Conservation (phyloP, 805 yeast genomes). For the Ogataea nonfermentans region DNA sequence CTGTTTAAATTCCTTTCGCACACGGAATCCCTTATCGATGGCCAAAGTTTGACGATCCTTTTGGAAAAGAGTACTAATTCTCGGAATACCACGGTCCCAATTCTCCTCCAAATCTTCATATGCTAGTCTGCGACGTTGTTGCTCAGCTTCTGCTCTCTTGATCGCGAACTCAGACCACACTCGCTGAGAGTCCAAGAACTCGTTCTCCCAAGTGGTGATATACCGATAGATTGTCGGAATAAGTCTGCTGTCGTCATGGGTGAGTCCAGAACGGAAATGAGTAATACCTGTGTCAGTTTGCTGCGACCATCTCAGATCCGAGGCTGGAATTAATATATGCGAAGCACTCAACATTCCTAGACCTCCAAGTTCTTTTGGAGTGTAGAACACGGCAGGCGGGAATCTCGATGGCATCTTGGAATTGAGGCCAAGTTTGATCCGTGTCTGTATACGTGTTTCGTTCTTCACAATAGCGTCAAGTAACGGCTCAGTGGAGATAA, state of each 20-base stretch:
- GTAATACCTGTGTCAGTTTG: conserved; percentile 95
- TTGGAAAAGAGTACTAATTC: conserved; percentile 92
- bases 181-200: conserved; percentile 86
- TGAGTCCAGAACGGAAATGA: conserved; percentile 92
- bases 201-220: conserved; percentile 95
- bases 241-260: conserved; percentile 70
- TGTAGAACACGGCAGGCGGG: conserved; percentile 98
- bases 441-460: conserved; percentile 89
- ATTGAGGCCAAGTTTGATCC: conserved; percentile 91
- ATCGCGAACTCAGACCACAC: conserved; percentile 98
- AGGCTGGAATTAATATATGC: conserved; percentile 90
- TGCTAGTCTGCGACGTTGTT: conserved; percentile 80
- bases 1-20: conserved; percentile 75
- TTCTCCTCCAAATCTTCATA: conserved; percentile 91
- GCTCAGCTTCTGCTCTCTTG: conserved; percentile 81
- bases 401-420: conserved; percentile 98
- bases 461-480: conserved; percentile 82
- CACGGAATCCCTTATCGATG: conserved; percentile 89
- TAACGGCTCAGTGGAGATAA: conserved; percentile 73
- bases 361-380: conserved; percentile 97
- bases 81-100: conserved; percentile 97
- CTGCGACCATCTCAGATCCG: conserved; percentile 86
- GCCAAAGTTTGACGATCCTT: conserved; percentile 93
- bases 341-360: conserved; percentile 97
- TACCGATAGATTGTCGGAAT: conserved; percentile 94